phyloP scores from a whole-genome alignment of 2,329 filamentous ascomycete genomes.

The Atkinsonella hypoxylon region DNA sequence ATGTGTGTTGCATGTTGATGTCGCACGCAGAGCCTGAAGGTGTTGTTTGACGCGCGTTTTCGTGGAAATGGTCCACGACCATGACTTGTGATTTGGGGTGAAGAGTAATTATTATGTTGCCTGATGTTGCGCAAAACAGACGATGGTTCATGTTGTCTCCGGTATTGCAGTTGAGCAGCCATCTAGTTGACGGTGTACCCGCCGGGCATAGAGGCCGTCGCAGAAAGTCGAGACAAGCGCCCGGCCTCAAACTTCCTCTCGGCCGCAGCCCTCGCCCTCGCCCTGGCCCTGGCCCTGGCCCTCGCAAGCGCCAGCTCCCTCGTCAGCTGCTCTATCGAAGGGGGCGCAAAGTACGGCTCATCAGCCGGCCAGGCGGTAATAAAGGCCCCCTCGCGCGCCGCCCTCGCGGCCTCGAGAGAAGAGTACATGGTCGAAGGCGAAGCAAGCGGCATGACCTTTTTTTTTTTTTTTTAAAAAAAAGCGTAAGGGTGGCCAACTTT shows the following conservation, averaged over 20 bases:
- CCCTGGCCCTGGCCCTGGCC: neutral
- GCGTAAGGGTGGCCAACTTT: too few species aligned
- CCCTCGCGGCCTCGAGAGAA: constrained; percentile 14
- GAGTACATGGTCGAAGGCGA: constrained; percentile 10
- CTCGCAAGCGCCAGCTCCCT: neutral
- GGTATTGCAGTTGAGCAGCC: neutral
- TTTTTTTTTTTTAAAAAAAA: too few species aligned
- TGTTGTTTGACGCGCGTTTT: too few species aligned
- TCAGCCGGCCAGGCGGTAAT: constrained; percentile 18
- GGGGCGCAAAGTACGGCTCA: constrained; percentile 11
- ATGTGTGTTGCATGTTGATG: neutral
- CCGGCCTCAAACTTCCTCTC: neutral
- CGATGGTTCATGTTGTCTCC: neutral
- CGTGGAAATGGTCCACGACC: too few species aligned
- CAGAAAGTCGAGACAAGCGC: neutral
- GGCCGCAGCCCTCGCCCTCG: neutral
- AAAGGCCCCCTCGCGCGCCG: constrained; percentile 13
- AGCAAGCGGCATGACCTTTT: neutral
- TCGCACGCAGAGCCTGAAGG: too few species aligned
- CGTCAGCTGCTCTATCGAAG: constrained; percentile 1
- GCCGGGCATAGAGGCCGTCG: neutral
- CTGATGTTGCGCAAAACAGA: neutral
- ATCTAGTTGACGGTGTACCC: neutral
- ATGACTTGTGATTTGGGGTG: neutral
- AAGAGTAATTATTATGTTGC: neutral